Base-by-base conservation (phyloP, 2,329 filamentous ascomycete genomes). In the Xylaria sp. region DNA sequence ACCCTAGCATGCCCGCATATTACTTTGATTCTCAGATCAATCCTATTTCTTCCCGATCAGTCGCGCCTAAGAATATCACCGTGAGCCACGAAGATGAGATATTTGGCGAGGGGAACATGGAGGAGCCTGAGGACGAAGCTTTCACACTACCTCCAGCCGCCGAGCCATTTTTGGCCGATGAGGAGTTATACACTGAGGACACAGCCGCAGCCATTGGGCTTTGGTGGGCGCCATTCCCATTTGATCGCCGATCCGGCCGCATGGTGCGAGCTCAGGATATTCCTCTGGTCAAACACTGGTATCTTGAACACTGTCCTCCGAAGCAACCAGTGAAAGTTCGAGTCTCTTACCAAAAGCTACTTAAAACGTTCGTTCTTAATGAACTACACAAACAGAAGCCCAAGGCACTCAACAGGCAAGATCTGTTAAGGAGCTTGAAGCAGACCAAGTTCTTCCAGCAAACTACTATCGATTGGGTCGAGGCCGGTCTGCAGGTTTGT, bases 381-480 rank as follows among this genome's bases (percentile, higher is more conserved):
- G 95, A 98, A 82, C 86, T 99, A 56, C 97, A 99, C 82, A 97
- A 95, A 84, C 97, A 94, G 82, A 93, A 92, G 74, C 94, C 95
- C 7, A 98, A 99, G 85, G 93, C 96, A 3, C 91, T 97, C 74
- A 97, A 94, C 84, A 97, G 95, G 79, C 96, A 99, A 78, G 94
- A 97, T 76, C 83, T 99, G 67, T 88, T 98, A 79, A 90, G 90
- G 76, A 97, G 94, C 9, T 82, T 99, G 74, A 98, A 98, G 82
- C 91, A 94, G 74, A 99, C 96, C 57, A 99, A 99, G 78, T 99
- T 99, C 84, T 99, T 99, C 87, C 97, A 99, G 82, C 96, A 98
- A 82, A 99, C 96, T 2, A 97, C 94, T 9, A 98, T 99, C 72
- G 96, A 99, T 80, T 99, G 96, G 96, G 96, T 99, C 51, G 96